A percentile compares a stretch with the other conserved stretches of the same genome.
Evolutionary conservation across 2,329 filamentous ascomycete species (phyloP).

Genomic region (Capronia coronata): DNA sequence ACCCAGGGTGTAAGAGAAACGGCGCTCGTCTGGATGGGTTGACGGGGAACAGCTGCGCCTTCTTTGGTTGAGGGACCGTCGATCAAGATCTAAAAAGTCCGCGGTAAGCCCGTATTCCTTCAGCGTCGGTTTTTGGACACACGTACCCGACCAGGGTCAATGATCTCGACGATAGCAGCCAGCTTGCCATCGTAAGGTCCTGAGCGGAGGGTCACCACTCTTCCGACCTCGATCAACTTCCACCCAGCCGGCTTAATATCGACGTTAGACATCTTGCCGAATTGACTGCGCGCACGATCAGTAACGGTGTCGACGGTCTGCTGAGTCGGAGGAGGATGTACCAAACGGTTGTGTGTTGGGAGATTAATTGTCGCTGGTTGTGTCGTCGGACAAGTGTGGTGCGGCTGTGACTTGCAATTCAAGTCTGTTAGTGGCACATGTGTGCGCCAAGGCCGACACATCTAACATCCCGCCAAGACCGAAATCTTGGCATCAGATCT

Average conservation of each 20-base stretch:
- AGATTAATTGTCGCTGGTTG: conserved; percentile 14
- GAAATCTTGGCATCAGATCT: background rate
- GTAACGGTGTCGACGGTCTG: conserved; percentile 3
- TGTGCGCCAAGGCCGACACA: conserved; percentile 10
- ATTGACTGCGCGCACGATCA: conserved; percentile 19
- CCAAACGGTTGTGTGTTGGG: conserved; percentile 11
- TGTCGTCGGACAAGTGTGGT: conserved; percentile 1
- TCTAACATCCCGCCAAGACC: conserved; percentile 9
- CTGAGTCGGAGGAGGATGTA: conserved; percentile 4
- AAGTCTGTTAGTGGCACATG: conserved; percentile 4
- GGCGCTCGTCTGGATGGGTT: conserved; percentile 73
- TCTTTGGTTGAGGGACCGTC: conserved; percentile 84
- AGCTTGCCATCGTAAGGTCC: conserved; percentile 78
- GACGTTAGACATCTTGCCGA: conserved; percentile 63
- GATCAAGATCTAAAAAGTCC: conserved; percentile 67
- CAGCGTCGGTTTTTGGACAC: conserved; percentile 20
- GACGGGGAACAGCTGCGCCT: conserved; percentile 75
- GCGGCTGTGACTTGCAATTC: background rate
- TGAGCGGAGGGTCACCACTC: conserved; percentile 84
- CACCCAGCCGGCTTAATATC: conserved; percentile 75
- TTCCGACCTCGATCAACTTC: conserved; percentile 98
- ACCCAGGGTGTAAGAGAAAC: conserved; percentile 84
- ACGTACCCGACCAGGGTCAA: conserved; percentile 99
- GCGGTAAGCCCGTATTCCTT: conserved; percentile 8
- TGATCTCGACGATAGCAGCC: conserved; percentile 95